A percentile compares a stretch with the other conserved stretches of the same genome.
Conservation (phyloP, 495 filamentous ascomycete genomes). For the Beverwykella pulmonaria region DNA sequence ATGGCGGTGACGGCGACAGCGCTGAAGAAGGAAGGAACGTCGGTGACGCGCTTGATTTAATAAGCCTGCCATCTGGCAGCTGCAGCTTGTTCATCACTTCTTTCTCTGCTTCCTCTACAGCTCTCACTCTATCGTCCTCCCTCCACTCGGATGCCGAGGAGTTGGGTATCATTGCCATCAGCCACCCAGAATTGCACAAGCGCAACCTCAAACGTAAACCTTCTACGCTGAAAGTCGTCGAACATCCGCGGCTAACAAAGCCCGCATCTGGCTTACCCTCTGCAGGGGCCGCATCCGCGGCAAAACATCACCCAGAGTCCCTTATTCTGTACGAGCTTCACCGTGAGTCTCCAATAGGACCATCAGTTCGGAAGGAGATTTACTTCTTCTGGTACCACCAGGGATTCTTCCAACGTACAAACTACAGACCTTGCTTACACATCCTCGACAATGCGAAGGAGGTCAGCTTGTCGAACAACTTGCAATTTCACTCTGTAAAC, state of each 20-base stretch:
- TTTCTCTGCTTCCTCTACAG: neutral
- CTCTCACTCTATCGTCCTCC: too few relatives aligned
- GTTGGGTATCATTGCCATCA: constrained; percentile 6
- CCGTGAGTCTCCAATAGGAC: neutral
- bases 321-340: neutral
- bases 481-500: neutral
- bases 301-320: too few relatives aligned
- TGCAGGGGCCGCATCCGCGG: too few relatives aligned
- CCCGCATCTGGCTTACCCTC: neutral
- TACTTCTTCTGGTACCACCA: constrained; percentile 25
- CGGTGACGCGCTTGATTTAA: too few relatives aligned
- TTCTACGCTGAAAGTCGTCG: too few relatives aligned
- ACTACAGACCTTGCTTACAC: neutral
- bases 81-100: too few relatives aligned
- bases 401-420: neutral
- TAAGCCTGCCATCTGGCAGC: too few relatives aligned
- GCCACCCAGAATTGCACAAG: neutral
- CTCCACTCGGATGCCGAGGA: neutral
- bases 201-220: too few relatives aligned
- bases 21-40: too few relatives aligned
- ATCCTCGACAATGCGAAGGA: neutral
- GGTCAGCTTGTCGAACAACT: constrained; percentile 9
- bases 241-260: neutral
- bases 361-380: neutral
- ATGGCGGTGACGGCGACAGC: too few relatives aligned